Conservation (phyloP, 2,329 filamentous ascomycete species). For the Calycina herbarum region DNA sequence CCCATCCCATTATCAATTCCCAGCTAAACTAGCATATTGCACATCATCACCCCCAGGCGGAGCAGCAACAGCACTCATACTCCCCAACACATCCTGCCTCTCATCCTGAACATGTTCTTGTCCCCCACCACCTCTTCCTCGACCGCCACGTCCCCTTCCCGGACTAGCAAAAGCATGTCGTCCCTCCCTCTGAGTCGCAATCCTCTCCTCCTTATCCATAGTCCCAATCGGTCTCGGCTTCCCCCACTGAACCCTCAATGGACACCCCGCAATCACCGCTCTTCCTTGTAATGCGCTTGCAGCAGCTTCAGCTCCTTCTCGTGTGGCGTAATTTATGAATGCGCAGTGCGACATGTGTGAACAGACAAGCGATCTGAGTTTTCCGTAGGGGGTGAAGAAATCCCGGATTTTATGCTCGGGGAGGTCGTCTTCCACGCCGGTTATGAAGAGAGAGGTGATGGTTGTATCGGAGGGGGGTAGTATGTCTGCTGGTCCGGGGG, state of each 20-base stretch:
- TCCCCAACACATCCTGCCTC: slow-evolving; percentile 34
- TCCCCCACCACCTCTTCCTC: slow-evolving; percentile 33
- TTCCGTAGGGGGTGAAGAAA: slow-evolving; percentile 86
- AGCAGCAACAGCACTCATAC: slow-evolving; percentile 58
- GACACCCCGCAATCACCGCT: slow-evolving; percentile 87
- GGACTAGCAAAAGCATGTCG: slow-evolving; percentile 55
- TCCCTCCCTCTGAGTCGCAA: slow-evolving; percentile 78
- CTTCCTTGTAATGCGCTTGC: slow-evolving; percentile 83
- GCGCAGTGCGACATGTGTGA: slow-evolving; percentile 97
- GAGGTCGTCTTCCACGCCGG: slow-evolving; percentile 92
- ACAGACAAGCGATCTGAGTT: slow-evolving; percentile 89
- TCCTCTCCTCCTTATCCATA: slow-evolving; percentile 82
- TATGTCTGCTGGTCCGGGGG: slow-evolving; percentile 82
- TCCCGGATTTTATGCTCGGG: slow-evolving; percentile 89
- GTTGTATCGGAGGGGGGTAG: slow-evolving; percentile 79
- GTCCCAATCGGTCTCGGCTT: slow-evolving; percentile 88
- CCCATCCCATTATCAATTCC: slow-evolving; percentile 57
- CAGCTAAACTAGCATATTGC: slow-evolving; percentile 81
- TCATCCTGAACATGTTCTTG: slow-evolving; percentile 30
- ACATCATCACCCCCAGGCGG: slow-evolving; percentile 78
- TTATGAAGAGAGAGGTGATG: slow-evolving; percentile 91
- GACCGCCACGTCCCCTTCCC: slow-evolving; percentile 40
- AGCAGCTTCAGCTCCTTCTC: slow-evolving; percentile 82
- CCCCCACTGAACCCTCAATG: slow-evolving; percentile 87
- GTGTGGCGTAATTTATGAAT: slow-evolving; percentile 89